Evolutionary conservation across 768 basidiomycete species (phyloP), one percentile per base, ranked within the genome.

Genomic region (Cystobasidium tubakii): DNA sequence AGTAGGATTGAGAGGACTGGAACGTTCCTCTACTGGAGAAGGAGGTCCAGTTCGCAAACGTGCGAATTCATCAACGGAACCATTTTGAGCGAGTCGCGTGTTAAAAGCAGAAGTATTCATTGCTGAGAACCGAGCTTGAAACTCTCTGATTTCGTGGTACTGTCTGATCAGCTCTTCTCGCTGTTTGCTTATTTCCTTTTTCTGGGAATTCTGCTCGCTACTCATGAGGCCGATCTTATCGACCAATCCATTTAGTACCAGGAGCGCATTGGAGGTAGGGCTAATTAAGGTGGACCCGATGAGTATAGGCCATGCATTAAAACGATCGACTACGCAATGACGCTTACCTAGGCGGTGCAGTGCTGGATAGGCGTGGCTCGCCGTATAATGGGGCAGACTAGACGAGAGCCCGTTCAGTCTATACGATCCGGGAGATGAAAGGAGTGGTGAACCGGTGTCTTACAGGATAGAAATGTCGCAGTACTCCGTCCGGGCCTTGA

Each of bases 111-210:
- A 4, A 21, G n/a, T 4, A 6, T 50, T 19, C 21, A 50, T 50
- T 4, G 46, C 46, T 50, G 46, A 9, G 46, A 50, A 2, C 10
- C 17, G 42, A 7, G 6, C 66, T 44, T 50, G 66, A n/a, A 67
- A 43, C 7, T 31, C 12, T n/a, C 53, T 31, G 9, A 67, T 31
- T 39, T 67, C 66, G 44, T 25, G 43, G 15, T 46, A 43, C 25
- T 67, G 66, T 29, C 25, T 67, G 29, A 9, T 50, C 23, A 67
- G 44, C 29, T 67, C 66, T 17, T 50, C 17, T 17, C 27, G 27
- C 42, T 67, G 66, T 46, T 50, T 25, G 19, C 53, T 43, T 1
- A 44, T 53, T 4, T 67, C 66, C 29, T 43, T 43, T 31, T 42
- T 25, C 17, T 67, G 66, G 29, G 44, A 50, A 10, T 7, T 21